Evolutionary conservation across 2,329 filamentous ascomycete species (phyloP), one percentile per base, ranked within the genome.

Genomic region (Thyridium curvatum): DNA sequence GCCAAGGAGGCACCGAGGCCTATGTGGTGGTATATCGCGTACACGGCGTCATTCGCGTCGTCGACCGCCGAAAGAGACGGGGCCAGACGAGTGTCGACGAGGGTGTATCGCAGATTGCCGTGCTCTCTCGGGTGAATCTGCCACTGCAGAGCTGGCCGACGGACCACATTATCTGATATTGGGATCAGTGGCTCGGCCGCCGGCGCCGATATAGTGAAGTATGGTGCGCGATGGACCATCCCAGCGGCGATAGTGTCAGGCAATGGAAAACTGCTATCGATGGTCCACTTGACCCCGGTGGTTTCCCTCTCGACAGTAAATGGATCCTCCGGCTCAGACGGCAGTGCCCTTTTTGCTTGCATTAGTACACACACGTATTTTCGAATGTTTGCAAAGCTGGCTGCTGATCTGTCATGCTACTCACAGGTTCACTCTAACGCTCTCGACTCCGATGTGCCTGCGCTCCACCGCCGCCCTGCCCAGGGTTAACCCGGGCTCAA

Each of bases 1-100:
- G 46, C 44, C 4, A 43, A 37, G 6, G 12, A 13, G 21, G 43
- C 32, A 2, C 37, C 35, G 18, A 46, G 35, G 2, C 46, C 46
- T 2, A 38, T 32, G 29, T 48, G 46, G 30, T 48, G 45, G n/a
- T 48, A 48, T 15, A 48, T 35, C 14, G 42, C 46, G 10, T 41
- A 34, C n/a, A 47, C 18, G 4, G 32, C 26, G 0, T 40, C 38
- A 15, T 39, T 30, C 3, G 9, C 34, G 13, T 26, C 13, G 12
- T 13, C 30, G 12, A 26, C 21, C 21, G 21, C 21, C 21, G 21
- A 26, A 26, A 26, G 21, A 26, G 21, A 26, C 21, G 21, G 21
- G 21, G 21, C 21, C 6, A 26, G 21, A 10, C 12, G 4, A 1
- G n/a, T 30, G 28, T 44, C 41, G 10, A 44, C 39, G 13, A 45